Evolutionary conservation across 2,329 filamentous ascomycete species (phyloP), one percentile per base, ranked within the genome.

Genomic region (Aspergillus chevalieri): DNA sequence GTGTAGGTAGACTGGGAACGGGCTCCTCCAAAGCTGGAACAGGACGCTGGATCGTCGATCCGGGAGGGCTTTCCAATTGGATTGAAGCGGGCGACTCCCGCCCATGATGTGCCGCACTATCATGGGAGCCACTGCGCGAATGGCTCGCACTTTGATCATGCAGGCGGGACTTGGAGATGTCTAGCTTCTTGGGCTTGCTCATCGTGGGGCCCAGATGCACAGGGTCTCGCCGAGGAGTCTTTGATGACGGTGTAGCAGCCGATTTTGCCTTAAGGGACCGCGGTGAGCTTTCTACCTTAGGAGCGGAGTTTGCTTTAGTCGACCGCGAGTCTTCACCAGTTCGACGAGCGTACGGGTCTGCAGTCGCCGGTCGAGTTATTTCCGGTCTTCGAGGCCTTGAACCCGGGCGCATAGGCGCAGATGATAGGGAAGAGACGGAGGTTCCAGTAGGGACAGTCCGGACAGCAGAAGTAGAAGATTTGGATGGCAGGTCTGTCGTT

Each of bases 391-490:
- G 65, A 17, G 67, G 57, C 43, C 68, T 70, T 45, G 61, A 59
- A 4, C 58, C 64, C 4, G 72, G 77, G 45, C 82, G 74, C 54
- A 83, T 77, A 19, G 82, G 81, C 14, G 80, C 82, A 42, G 80
- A 78, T 59, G 82, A 80, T 9, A 85, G 52, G 19, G 71, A 69
- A n/a, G 69, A 69, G 22, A 65, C 52, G 48, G 64, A 61, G 30
- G 68, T 51, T 2, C 64, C 64, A 4, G 69, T 68, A n/a, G 68
- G 64, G 14, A 70, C 61, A 46, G 64, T 63, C 43, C 69, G 61
- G 36, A 62, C 53, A 28, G 62, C 34, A 19, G 34, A 15, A 38
- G 34, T 38, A 21, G 69, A 52, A 42, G 59, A 55, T 43, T 63
- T 63, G 14, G 58, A 69, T 51, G 47, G 66, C 44, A 70, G 69